A percentile compares a stretch with the other conserved stretches of the same genome.
phyloP scores from a whole-genome alignment of 306 rosid species.

The Fragaria nilgerrensis region DNA sequence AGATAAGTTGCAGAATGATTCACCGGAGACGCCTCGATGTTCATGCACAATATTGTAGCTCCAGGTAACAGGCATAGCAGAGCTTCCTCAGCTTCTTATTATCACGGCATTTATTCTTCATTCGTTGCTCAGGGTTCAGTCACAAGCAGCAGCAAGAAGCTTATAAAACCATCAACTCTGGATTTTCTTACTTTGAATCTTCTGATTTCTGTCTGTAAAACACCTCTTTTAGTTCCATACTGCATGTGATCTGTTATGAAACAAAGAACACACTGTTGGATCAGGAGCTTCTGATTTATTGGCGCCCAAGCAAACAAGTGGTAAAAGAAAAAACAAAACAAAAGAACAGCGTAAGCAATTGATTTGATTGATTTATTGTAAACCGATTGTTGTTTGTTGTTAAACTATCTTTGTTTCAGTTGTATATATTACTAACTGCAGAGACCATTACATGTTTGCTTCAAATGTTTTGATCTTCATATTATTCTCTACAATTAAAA shows the following conservation, averaged over 20 bases:
- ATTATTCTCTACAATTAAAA: background rate
- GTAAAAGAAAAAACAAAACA: background rate
- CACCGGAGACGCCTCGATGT: constrained; percentile 29
- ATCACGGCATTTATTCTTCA: background rate
- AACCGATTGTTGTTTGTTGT: background rate
- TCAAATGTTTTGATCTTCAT: background rate
- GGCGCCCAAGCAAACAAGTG: background rate
- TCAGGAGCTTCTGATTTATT: constrained; percentile 7
- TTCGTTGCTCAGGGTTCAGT: background rate
- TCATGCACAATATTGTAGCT: constrained; percentile 40
- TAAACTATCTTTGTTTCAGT: background rate
- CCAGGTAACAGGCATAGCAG: background rate
- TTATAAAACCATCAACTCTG: background rate
- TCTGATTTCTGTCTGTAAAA: background rate
- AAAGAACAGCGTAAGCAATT: background rate
- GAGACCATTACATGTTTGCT: background rate
- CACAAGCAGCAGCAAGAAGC: constrained; percentile 19
- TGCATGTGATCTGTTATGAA: constrained; percentile 13
- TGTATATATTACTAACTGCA: background rate
- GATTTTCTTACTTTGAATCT: constrained; percentile 6
- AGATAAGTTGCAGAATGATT: constrained; percentile 34
- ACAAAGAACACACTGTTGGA: constrained; percentile 7
- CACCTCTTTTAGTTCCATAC: background rate
- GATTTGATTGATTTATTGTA: constrained; percentile 10
- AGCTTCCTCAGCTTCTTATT: background rate